These are phyloP conservation scores for Lecanicillium sp. DNA, from an alignment of 2,329 filamentous ascomycete genomes.

Conservation along the genomic window DNA sequence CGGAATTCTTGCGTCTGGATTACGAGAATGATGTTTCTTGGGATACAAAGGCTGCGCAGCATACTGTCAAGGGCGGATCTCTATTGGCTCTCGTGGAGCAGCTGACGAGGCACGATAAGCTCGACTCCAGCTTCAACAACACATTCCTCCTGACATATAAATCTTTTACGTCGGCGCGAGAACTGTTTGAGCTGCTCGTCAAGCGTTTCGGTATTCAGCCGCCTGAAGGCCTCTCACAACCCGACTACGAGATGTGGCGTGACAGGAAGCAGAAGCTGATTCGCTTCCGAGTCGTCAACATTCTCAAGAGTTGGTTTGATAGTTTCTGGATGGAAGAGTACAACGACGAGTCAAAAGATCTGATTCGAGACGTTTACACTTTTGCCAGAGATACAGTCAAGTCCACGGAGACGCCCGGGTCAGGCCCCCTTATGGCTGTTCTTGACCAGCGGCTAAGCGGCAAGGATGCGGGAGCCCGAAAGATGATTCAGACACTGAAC, in stretches of 20 bases:
- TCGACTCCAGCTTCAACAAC: conserved; percentile 93
- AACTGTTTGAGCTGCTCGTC: conserved; percentile 88
- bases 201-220: conserved; percentile 90
- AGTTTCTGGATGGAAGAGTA: conserved; percentile 98
- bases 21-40: conserved; percentile 85
- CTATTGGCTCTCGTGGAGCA: conserved; percentile 87
- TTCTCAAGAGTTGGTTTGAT: conserved; percentile 97
- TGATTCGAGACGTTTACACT: conserved; percentile 81
- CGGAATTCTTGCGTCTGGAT: conserved; percentile 78
- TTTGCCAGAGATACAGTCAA: conserved; percentile 92
- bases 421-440: conserved; percentile 73
- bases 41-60: conserved; percentile 70
- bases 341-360: conserved; percentile 71
- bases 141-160: conserved; percentile 96
- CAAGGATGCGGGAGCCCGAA: conserved; percentile 78
- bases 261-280: conserved; percentile 95
- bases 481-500: conserved; percentile 79
- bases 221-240: conserved; percentile 66
- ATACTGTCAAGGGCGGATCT: conserved; percentile 81
- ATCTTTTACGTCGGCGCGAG: conserved; percentile 84
- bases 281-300: conserved; percentile 92
- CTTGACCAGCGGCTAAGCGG: conserved; percentile 84
- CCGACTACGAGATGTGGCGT: conserved; percentile 80
- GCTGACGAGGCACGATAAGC: conserved; percentile 88
- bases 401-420: conserved; percentile 86